A percentile compares a stretch with the other conserved stretches of the same genome.
Conservation (phyloP, 2,329 filamentous ascomycete species). For the Fusarium odoratissimum region DNA sequence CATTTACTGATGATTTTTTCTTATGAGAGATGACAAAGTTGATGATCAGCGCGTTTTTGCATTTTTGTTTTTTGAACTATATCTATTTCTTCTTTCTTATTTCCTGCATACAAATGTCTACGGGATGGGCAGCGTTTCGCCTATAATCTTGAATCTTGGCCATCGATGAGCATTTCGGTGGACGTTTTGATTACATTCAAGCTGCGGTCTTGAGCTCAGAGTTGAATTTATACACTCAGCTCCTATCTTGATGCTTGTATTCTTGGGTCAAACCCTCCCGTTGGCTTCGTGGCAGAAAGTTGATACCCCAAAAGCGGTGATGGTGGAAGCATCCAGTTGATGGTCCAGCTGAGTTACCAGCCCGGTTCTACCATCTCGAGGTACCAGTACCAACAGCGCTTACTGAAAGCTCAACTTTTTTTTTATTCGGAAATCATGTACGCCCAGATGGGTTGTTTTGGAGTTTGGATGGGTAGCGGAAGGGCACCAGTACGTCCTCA, state of each 20-base stretch:
- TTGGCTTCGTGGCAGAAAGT: slow-evolving; percentile 47
- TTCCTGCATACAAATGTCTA: slow-evolving; percentile 24
- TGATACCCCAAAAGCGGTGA: slow-evolving; percentile 53
- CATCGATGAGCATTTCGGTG: slow-evolving; percentile 19
- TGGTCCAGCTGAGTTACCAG: slow-evolving; percentile 32
- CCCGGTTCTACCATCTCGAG: slow-evolving; percentile 18
- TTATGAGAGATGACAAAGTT: slow-evolving; percentile 48
- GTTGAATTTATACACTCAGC: slow-evolving; percentile 35
- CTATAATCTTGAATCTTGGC: slow-evolving; percentile 34
- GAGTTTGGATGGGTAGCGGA: slow-evolving; percentile 35
- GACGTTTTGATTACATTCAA: slow-evolving; percentile 10
- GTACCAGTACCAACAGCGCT: slow-evolving; percentile 34
- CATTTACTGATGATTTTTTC: slow-evolving; percentile 45
- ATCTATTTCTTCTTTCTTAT: slow-evolving; percentile 33
- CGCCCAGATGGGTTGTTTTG: slow-evolving; percentile 24
- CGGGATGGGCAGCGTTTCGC: slow-evolving; percentile 13
- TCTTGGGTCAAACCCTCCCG: slow-evolving; percentile 42
- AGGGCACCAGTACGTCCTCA: slow-evolving; percentile 15
- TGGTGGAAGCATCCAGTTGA: slow-evolving; percentile 38
- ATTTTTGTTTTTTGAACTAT: slow-evolving; percentile 26
- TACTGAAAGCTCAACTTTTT: slow-evolving; percentile 31
- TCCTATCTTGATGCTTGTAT: slow-evolving; percentile 42
- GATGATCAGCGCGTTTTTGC: slow-evolving; percentile 44
- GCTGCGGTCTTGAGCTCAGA: slow-evolving; percentile 30
- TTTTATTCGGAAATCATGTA: slow-evolving; percentile 36